phyloP scores from a whole-genome alignment of 495 filamentous ascomycete species.

The Apiosordaria backusii region DNA sequence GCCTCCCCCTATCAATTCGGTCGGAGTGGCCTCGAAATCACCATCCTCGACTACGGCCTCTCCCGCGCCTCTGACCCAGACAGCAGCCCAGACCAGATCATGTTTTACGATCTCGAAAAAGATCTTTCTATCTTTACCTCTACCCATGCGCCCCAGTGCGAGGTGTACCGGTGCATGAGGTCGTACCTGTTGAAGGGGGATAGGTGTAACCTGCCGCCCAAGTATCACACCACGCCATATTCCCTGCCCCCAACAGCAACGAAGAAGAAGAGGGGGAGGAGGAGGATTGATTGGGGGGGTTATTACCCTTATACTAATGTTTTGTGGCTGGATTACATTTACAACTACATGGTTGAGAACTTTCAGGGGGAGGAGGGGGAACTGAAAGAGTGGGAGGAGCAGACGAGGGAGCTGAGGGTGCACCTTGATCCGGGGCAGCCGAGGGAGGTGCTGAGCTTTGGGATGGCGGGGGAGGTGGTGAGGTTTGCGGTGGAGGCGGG shows the following conservation, averaged over 20 bases:
- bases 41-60: conserved; percentile 87
- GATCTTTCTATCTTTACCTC: conserved; percentile 51
- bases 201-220: conserved; percentile 30
- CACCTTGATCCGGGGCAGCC: conserved; percentile 43
- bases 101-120: conserved; percentile 50
- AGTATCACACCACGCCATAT: conserved; percentile 37
- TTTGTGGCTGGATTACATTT: conserved; percentile 52
- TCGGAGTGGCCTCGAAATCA: conserved; percentile 67
- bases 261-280: not conserved
- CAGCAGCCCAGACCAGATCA: not conserved
- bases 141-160: conserved; percentile 46
- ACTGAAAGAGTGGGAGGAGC: conserved; percentile 32
- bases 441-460: conserved; percentile 36
- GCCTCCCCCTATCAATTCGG: conserved; percentile 51
- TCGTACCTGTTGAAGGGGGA: conserved; percentile 41
- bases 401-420: conserved; percentile 41
- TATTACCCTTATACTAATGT: conserved; percentile 52
- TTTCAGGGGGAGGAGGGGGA: conserved; percentile 37
- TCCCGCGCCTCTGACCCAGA: conserved; percentile 55
- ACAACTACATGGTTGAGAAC: conserved; percentile 38
- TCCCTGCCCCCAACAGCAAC: conserved; percentile 25
- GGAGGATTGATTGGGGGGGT: conserved; percentile 38
- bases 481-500: conserved; percentile 43
- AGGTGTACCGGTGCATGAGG: conserved; percentile 51
- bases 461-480: conserved; percentile 42